phyloP scores from a whole-genome alignment of 352 stramenopile genomes.

The Pythium guiyangense region DNA sequence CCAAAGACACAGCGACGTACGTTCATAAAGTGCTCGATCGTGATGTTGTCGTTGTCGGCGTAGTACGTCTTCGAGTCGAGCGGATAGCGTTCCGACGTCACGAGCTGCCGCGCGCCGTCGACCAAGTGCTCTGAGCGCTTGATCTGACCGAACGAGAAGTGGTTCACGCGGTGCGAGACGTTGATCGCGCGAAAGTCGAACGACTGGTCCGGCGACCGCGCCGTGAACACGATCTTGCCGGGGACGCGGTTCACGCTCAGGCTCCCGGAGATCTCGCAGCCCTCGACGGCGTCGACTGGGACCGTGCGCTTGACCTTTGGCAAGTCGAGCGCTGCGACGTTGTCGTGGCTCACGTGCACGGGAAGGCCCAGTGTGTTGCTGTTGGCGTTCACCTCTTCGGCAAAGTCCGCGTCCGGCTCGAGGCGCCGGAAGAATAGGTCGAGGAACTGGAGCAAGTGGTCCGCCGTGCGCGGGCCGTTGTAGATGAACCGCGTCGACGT shows the following conservation, averaged over 20 bases:
- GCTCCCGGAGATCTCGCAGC: constrained; percentile 74
- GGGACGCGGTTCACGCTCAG: constrained; percentile 79
- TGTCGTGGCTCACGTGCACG: constrained; percentile 53
- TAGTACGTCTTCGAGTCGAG: constrained; percentile 53
- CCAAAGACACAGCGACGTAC: constrained; percentile 41
- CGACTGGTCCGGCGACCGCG: constrained; percentile 61
- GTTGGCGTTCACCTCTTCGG: constrained; percentile 68
- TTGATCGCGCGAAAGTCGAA: constrained; percentile 61
- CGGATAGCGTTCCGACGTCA: constrained; percentile 61
- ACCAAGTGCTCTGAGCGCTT: constrained; percentile 58
- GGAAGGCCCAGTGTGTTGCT: constrained; percentile 40
- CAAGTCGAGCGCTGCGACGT: constrained; percentile 40
- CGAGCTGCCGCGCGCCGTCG: constrained; percentile 25
- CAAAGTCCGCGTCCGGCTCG: constrained; percentile 75
- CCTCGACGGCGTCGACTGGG: constrained; percentile 38
- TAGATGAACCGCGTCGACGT: constrained; percentile 80
- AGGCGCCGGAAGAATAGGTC: constrained; percentile 79
- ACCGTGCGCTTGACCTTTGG: constrained; percentile 39
- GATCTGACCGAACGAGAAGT: constrained; percentile 86
- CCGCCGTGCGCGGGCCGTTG: constrained; percentile 66
- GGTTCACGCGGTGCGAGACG: constrained; percentile 64
- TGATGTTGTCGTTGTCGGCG: constrained; percentile 63
- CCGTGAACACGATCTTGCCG: constrained; percentile 63
- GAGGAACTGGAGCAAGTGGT: constrained; percentile 78
- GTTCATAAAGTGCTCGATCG: constrained; percentile 80